Evolutionary conservation across 2,329 filamentous ascomycete genomes (phyloP).

Genomic region (Arthroderma sp.): DNA sequence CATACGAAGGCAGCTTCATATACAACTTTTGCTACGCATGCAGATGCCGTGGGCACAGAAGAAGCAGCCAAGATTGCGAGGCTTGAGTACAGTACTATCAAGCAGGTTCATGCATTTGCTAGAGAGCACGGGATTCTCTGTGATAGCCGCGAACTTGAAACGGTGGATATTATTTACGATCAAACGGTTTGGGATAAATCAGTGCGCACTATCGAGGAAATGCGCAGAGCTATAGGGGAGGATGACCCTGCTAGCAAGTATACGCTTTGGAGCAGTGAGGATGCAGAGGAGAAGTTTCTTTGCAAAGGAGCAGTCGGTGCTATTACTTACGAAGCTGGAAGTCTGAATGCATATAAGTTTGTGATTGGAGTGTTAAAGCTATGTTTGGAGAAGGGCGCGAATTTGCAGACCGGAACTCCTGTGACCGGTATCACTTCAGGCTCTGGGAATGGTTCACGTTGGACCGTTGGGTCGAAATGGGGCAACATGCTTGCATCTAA

Average conservation of each 20-base stretch:
- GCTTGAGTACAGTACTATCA: slow-evolving; percentile 44
- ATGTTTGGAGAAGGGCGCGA: slow-evolving; percentile 26
- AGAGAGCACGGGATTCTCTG: slow-evolving; percentile 37
- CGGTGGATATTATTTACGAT: slow-evolving; percentile 49
- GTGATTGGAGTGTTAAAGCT: slow-evolving; percentile 37
- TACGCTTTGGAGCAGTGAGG: slow-evolving; percentile 32
- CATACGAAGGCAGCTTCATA: slow-evolving; percentile 42
- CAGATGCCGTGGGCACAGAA: slow-evolving; percentile 34
- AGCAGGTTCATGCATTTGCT: slow-evolving; percentile 45
- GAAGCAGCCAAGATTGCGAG: slow-evolving; percentile 42
- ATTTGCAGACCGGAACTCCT: slow-evolving; percentile 24
- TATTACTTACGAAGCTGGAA: slow-evolving; percentile 38
- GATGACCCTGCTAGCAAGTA: slow-evolving; percentile 37
- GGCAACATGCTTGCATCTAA: slow-evolving; percentile 33
- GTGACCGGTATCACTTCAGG: slow-evolving; percentile 16
- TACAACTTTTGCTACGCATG: slow-evolving; percentile 41
- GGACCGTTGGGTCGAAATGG: slow-evolving; percentile 31
- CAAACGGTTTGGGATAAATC: slow-evolving; percentile 31
- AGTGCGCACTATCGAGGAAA: slow-evolving; percentile 31
- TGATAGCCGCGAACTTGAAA: slow-evolving; percentile 42
- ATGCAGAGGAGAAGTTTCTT: slow-evolving; percentile 34
- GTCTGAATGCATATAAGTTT: slow-evolving; percentile 32
- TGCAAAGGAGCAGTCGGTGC: slow-evolving; percentile 36
- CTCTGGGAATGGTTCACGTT: not conserved
- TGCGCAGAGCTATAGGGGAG: slow-evolving; percentile 34